phyloP scores from a whole-genome alignment of 257 asterid species.

The Capsicum rhomboideum region DNA sequence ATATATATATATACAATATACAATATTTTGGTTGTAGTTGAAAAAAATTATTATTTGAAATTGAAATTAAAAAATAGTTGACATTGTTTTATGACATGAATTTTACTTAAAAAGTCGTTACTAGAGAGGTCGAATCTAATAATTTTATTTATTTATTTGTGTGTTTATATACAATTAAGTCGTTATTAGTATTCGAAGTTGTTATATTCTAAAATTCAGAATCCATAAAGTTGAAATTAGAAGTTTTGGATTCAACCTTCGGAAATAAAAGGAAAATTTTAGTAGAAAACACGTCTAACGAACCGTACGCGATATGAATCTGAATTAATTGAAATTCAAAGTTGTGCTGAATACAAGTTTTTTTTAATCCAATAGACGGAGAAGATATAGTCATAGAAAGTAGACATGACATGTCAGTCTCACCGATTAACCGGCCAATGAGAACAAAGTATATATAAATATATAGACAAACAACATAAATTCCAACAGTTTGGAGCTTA shows the following conservation, averaged over 20 bases:
- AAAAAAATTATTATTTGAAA: no score
- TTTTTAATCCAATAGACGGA: not conserved
- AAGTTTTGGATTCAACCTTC: no score
- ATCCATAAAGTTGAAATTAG: not conserved
- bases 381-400: not conserved
- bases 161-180: not conserved
- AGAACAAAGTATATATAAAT: not conserved
- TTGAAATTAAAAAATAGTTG: not conserved
- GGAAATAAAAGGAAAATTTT: not conserved
- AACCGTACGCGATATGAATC: accelerated
- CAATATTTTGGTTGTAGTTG: not conserved
- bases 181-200: not conserved
- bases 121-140: no score
- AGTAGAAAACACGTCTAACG: not conserved
- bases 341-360: accelerated
- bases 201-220: not conserved
- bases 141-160: no score
- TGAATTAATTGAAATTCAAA: not conserved
- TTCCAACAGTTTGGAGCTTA: no score
- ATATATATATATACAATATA: no score
- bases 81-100: no score
- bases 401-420: not conserved
- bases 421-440: not conserved
- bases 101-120: no score
- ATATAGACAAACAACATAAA: no score